Conservation (phyloP, 805 yeast genomes). For the Kluyveromyces lactis region DNA sequence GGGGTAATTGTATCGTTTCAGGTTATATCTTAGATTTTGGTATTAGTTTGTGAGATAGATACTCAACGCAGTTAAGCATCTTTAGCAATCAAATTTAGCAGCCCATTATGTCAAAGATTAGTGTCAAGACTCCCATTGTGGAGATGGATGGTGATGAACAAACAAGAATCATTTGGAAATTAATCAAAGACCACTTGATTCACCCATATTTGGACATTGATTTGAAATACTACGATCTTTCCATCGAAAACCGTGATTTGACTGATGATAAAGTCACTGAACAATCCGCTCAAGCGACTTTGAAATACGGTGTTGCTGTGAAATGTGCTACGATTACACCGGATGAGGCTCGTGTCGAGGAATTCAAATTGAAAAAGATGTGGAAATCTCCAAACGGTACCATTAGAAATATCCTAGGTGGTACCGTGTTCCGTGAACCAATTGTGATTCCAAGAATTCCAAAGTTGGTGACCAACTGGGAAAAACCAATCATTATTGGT, state of each 20-base stretch:
- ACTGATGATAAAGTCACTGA: slow-evolving; percentile 84
- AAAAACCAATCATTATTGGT: slow-evolving; percentile 91
- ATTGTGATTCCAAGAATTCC: slow-evolving; percentile 87
- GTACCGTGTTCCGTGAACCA: slow-evolving; percentile 96
- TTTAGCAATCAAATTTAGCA: too few species aligned
- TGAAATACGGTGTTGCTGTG: slow-evolving; percentile 84
- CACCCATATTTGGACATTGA: slow-evolving; percentile 81
- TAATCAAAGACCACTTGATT: slow-evolving; percentile 79
- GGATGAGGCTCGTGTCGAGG: slow-evolving; percentile 90
- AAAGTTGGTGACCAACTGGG: slow-evolving; percentile 85
- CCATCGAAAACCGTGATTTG: slow-evolving; percentile 76
- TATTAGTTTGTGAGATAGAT: too few species aligned
- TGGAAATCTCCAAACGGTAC: slow-evolving; percentile 98
- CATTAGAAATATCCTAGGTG: slow-evolving; percentile 89
- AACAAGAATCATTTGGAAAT: slow-evolving; percentile 93
- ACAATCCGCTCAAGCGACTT: slow-evolving; percentile 85
- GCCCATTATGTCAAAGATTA: slow-evolving; percentile 42
- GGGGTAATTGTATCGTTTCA: too few species aligned
- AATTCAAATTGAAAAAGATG: slow-evolving; percentile 87
- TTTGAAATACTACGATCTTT: slow-evolving; percentile 84
- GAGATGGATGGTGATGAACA: slow-evolving; percentile 98
- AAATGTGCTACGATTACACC: slow-evolving; percentile 99
- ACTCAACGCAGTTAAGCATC: too few species aligned
- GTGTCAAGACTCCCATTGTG: slow-evolving; percentile 81
- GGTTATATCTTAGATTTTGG: too few species aligned